Conservation (phyloP, 257 asterid genomes). For the Haberlea rhodopensis region DNA sequence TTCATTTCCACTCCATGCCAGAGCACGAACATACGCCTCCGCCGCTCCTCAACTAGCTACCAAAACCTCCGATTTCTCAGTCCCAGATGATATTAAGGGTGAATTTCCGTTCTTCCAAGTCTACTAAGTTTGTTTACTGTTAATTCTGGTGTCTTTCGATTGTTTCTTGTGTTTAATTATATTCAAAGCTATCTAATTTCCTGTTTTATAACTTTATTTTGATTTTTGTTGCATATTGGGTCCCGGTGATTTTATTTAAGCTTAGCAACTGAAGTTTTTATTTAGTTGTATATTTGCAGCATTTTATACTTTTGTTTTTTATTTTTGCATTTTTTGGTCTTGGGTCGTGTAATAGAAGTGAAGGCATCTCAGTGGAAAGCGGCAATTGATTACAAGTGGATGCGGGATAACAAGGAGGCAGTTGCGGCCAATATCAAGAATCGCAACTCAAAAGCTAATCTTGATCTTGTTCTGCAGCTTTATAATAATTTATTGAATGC, state of each 20-base stretch:
- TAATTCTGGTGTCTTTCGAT: too few species aligned
- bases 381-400: conserved; percentile 87
- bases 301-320: not conserved
- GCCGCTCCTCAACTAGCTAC: conserved; percentile 25
- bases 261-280: not conserved
- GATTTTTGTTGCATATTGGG: too few species aligned
- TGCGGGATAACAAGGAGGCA: conserved; percentile 80
- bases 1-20: conserved; percentile 34
- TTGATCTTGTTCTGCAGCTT: conserved; percentile 68
- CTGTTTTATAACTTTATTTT: too few species aligned
- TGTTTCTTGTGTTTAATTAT: too few species aligned
- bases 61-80: conserved; percentile 17
- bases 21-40: conserved; percentile 53
- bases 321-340: not conserved
- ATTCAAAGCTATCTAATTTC: too few species aligned
- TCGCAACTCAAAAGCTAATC: conserved; percentile 69
- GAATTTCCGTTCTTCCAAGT: not conserved
- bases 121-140: not conserved
- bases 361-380: conserved; percentile 91
- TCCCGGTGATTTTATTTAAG: too few species aligned
- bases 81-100: conserved; percentile 46
- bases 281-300: not conserved
- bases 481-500: conserved; percentile 59
- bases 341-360: conserved; percentile 37
- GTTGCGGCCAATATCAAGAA: conserved; percentile 66